Conservation (phyloP, 441 rosid genomes). For the Populus hybrid region DNA sequence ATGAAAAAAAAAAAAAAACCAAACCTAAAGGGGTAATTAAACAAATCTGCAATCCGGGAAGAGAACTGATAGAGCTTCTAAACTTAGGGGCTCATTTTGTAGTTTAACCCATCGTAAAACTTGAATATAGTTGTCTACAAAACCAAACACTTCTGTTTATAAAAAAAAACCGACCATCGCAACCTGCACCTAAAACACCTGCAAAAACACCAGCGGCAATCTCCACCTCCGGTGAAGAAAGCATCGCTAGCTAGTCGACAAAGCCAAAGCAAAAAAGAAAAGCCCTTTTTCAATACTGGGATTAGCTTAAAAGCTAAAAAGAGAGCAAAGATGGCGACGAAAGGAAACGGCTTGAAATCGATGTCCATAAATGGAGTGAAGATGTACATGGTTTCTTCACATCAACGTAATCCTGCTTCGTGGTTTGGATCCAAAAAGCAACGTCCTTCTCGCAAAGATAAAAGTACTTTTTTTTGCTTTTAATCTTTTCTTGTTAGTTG, state of each 20-base stretch:
- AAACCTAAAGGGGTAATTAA: too few species aligned
- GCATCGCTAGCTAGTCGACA: neutral
- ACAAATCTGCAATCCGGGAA: too few species aligned
- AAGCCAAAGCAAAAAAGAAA: neutral
- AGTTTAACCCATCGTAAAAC: too few species aligned
- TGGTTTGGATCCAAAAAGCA: slow-evolving; percentile 79
- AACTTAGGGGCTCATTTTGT: too few species aligned
- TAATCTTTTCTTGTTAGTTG: neutral
- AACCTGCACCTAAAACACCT: neutral
- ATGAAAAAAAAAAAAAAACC: too few species aligned
- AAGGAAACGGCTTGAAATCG: slow-evolving; percentile 66
- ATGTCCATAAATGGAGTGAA: slow-evolving; percentile 76
- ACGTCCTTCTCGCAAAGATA: slow-evolving; percentile 70
- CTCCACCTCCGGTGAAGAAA: neutral
- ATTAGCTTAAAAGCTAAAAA: neutral
- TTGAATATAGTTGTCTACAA: too few species aligned
- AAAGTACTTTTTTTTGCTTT: slow-evolving; percentile 28
- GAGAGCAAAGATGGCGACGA: slow-evolving; percentile 41
- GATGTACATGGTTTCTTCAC: slow-evolving; percentile 61
- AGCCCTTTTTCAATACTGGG: neutral
- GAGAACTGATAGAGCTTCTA: too few species aligned
- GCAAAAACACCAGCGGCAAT: neutral
- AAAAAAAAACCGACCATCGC: neutral
- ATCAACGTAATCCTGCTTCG: slow-evolving; percentile 54
- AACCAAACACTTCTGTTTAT: neutral